Percentiles rank a stretch among this genome's conserved stretches.
These are phyloP conservation scores for Starmera dryadoides DNA, from an alignment of 805 yeast genomes.

Conservation along the genomic window DNA sequence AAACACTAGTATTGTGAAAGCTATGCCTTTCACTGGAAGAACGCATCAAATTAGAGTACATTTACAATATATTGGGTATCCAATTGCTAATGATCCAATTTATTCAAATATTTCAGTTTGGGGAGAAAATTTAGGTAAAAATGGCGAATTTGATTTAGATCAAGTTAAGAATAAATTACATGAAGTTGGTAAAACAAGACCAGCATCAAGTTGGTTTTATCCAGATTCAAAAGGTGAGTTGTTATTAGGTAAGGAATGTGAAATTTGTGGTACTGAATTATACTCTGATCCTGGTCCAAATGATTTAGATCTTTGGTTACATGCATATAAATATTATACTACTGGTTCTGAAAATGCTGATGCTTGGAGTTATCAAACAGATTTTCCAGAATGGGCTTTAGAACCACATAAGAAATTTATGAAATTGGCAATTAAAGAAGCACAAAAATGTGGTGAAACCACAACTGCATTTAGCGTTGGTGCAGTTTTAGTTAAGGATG, in stretches of 20 bases:
- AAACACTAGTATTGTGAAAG: constrained; percentile 62
- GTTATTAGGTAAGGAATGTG: constrained; percentile 51
- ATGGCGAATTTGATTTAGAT: constrained; percentile 42
- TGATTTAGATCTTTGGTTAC: constrained; percentile 85
- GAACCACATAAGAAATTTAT: constrained; percentile 52
- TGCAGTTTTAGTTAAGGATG: constrained; percentile 66
- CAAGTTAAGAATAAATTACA: constrained; percentile 45
- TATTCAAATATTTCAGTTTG: constrained; percentile 75
- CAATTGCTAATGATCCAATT: constrained; percentile 85
- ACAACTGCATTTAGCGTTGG: constrained; percentile 93
- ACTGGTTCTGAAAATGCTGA: constrained; percentile 44
- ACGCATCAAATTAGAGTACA: constrained; percentile 96
- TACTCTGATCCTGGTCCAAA: constrained; percentile 86
- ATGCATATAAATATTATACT: constrained; percentile 76
- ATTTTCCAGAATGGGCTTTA: constrained; percentile 37
- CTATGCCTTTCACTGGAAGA: constrained; percentile 86
- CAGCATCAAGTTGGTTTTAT: constrained; percentile 64
- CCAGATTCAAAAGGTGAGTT: constrained; percentile 60
- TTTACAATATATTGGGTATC: constrained; percentile 75
- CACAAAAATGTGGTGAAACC: constrained; percentile 73
- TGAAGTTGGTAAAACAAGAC: constrained; percentile 60
- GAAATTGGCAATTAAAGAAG: constrained; percentile 72
- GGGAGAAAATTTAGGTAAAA: constrained; percentile 71
- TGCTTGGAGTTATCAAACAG: constrained; percentile 18
- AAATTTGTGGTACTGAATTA: constrained; percentile 58